Evolutionary conservation across 2,329 filamentous ascomycete genomes (phyloP).

Genomic region (Neofusicoccum umdonicola): DNA sequence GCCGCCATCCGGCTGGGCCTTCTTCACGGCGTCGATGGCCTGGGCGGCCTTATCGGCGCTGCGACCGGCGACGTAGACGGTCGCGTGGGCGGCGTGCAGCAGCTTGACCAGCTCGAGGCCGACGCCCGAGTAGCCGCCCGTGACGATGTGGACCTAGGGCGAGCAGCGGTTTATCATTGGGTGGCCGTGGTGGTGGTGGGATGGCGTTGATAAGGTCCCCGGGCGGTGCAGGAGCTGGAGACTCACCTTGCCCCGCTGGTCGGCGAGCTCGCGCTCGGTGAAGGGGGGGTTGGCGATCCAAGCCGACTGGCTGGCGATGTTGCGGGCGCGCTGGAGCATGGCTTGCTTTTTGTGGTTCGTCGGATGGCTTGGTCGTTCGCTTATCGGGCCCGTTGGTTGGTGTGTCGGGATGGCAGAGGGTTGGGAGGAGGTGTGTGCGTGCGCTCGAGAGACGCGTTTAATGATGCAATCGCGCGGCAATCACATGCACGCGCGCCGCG

Average conservation of each 20-base stretch:
- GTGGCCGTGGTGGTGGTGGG: background rate
- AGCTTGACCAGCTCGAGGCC: constrained; percentile 54
- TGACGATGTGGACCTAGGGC: constrained; percentile 44
- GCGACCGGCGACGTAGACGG: constrained; percentile 56
- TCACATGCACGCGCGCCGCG: background rate
- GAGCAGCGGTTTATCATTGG: background rate
- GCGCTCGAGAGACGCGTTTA: background rate
- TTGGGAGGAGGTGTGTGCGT: background rate
- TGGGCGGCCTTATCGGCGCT: constrained; percentile 43
- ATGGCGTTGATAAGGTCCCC: background rate
- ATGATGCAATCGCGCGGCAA: background rate
- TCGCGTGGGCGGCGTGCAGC: constrained; percentile 54
- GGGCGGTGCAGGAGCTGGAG: too few species aligned
- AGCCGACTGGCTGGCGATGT: constrained; percentile 22
- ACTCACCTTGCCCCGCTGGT: constrained; percentile 24
- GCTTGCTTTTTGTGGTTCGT: background rate
- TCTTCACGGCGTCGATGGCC: constrained; percentile 47
- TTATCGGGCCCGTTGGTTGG: background rate
- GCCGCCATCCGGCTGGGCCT: constrained; percentile 26
- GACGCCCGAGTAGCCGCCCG: constrained; percentile 48
- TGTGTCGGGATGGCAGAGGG: too few species aligned
- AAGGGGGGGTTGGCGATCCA: constrained; percentile 40
- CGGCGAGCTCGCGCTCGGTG: constrained; percentile 43
- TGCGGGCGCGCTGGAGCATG: constrained; percentile 10
- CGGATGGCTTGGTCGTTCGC: too few species aligned